These are phyloP conservation scores for Plantago major DNA, from an alignment of 257 asterid species.

Conservation along the genomic window DNA sequence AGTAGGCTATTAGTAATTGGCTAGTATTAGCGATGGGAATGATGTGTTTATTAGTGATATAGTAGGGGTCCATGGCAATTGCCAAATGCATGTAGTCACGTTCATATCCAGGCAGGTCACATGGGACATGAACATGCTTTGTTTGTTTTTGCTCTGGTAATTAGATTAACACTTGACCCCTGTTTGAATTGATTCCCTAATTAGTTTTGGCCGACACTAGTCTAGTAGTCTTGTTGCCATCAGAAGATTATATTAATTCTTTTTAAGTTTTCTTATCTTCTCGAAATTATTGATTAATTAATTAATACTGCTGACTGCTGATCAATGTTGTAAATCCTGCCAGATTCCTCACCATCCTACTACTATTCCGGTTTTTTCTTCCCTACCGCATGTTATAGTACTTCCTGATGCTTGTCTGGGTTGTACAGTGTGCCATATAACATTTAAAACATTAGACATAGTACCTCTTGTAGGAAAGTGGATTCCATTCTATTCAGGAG, in stretches of 20 bases:
- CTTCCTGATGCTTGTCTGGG: too few species aligned
- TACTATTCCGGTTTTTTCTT: too few species aligned
- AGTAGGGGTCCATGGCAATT: slow-evolving; percentile 22
- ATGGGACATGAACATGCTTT: slow-evolving; percentile 44
- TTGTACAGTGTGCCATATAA: too few species aligned
- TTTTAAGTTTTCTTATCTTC: neutral
- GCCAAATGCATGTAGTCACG: neutral
- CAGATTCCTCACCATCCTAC: too few species aligned
- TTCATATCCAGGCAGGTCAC: slow-evolving; percentile 39
- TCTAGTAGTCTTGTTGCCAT: neutral
- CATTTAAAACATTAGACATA: too few species aligned
- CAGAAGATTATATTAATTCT: neutral
- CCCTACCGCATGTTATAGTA: too few species aligned
- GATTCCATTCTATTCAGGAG: too few species aligned
- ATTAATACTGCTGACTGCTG: too few species aligned
- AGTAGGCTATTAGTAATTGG: neutral
- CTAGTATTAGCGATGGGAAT: slow-evolving; percentile 10
- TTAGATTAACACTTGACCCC: slow-evolving; percentile 35
- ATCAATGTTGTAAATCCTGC: too few species aligned
- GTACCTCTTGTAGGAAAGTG: too few species aligned
- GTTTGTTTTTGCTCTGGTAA: slow-evolving; percentile 7
- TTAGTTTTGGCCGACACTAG: slow-evolving; percentile 4
- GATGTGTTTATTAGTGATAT: slow-evolving; percentile 6
- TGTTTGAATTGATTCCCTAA: slow-evolving; percentile 23
- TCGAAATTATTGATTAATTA: neutral